Percentiles rank a stretch among this genome's conserved stretches.
Evolutionary conservation across 192 early-diverging fungal species (phyloP).

Genomic region (Linnemannia zychae): DNA sequence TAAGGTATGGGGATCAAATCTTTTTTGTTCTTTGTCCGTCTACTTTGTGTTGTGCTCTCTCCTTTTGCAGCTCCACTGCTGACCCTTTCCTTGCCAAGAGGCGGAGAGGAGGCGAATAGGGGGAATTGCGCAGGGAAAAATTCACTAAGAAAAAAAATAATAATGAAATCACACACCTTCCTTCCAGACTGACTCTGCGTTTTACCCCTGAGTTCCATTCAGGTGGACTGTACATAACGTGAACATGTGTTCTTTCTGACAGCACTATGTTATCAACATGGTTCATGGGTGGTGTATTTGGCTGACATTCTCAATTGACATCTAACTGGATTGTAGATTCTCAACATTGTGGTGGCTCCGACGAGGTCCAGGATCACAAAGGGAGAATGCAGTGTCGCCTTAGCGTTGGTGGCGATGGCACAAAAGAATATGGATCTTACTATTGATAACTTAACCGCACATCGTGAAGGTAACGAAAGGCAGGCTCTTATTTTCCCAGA

Average conservation of each 20-base stretch:
- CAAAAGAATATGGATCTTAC: slow-evolving; percentile 85
- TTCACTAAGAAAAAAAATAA: no score
- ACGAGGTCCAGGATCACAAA: slow-evolving; percentile 62
- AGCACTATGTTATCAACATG: neutral
- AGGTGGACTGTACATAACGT: slow-evolving; percentile 5
- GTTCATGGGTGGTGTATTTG: no score
- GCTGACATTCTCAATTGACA: neutral
- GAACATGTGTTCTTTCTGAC: slow-evolving; percentile 4
- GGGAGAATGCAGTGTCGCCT: slow-evolving; percentile 77
- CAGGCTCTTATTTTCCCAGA: neutral
- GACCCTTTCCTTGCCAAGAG: neutral
- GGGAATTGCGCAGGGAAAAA: neutral
- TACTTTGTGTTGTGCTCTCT: neutral
- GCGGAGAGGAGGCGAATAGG: neutral
- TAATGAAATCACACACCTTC: neutral
- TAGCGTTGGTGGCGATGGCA: slow-evolving; percentile 78
- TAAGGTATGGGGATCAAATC: slow-evolving; percentile 47
- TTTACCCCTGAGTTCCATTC: slow-evolving; percentile 13
- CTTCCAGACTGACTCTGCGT: neutral
- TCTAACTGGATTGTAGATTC: slow-evolving; percentile 51
- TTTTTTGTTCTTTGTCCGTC: neutral
- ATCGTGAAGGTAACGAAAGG: slow-evolving; percentile 66
- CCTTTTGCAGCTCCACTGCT: neutral
- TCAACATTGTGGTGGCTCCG: slow-evolving; percentile 61
- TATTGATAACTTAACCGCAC: slow-evolving; percentile 71